Conservation (phyloP, 208 protist genomes). For the Acanthamoeba culbertsoni region DNA sequence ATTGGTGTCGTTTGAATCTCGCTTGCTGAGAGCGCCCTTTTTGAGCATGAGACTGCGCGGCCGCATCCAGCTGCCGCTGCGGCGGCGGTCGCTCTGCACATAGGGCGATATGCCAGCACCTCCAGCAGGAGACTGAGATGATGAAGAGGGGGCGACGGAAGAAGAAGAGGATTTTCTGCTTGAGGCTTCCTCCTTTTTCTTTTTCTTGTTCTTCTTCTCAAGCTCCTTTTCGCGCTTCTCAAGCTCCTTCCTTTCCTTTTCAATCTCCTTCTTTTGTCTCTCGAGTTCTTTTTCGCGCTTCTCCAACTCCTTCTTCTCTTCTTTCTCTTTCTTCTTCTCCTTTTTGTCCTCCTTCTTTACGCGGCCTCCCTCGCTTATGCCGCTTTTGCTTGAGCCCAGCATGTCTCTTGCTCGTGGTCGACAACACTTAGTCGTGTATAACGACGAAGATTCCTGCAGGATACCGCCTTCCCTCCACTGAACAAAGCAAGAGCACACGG, state of each 20-base stretch:
- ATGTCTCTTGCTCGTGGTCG: too few relatives aligned
- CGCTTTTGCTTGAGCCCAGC: neutral
- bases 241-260: neutral
- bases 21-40: neutral
- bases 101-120: neutral
- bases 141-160: neutral
- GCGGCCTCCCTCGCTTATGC: neutral
- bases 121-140: neutral
- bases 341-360: neutral
- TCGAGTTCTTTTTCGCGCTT: constrained; percentile 12
- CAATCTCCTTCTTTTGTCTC: neutral
- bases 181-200: neutral
- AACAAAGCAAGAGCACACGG: too few relatives aligned
- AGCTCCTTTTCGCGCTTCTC: constrained; percentile 15
- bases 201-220: constrained; percentile 24
- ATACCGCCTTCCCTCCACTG: too few relatives aligned
- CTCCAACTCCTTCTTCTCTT: neutral
- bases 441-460: too few relatives aligned
- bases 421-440: too few relatives aligned
- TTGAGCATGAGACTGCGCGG: neutral
- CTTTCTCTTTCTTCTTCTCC: neutral
- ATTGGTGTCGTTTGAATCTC: neutral
- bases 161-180: neutral
- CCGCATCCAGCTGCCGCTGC: constrained; percentile 13
- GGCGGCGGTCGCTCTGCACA: neutral